A percentile compares a stretch with the other conserved stretches of the same genome.
phyloP scores from a whole-genome alignment of 169 alveolate genomes.

The Eimeria zaria region DNA sequence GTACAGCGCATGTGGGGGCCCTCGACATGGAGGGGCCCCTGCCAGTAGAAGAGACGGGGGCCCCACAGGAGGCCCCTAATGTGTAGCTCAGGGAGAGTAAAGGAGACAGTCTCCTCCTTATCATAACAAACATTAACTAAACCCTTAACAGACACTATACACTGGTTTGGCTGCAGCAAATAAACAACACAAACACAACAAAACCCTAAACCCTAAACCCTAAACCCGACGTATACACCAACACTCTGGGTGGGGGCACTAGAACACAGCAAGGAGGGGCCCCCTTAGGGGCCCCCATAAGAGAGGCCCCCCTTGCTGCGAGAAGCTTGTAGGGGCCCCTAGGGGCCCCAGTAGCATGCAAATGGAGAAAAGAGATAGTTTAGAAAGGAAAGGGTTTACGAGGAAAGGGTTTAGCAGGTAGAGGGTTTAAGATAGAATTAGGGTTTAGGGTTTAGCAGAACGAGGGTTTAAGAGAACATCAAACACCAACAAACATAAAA shows the following conservation, averaged over 20 bases:
- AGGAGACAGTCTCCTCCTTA: conserved; percentile 6
- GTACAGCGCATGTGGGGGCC: conserved; percentile 32
- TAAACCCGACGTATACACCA: neutral
- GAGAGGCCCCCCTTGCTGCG: too few species aligned
- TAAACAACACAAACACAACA: neutral
- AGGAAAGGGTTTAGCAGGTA: too few species aligned
- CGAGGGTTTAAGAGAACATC: too few species aligned
- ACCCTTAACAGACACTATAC: neutral
- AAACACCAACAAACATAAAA: too few species aligned
- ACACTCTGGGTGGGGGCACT: neutral
- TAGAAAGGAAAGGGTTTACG: too few species aligned
- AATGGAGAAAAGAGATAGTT: too few species aligned
- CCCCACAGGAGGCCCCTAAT: conserved; percentile 46
- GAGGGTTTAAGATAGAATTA: too few species aligned
- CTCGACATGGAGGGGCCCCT: conserved; percentile 51
- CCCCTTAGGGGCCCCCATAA: neutral
- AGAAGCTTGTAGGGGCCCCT: too few species aligned
- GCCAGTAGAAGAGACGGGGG: conserved; percentile 33
- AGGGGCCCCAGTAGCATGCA: too few species aligned
- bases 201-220: too few species aligned
- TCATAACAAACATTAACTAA: neutral
- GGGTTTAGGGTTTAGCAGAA: too few species aligned
- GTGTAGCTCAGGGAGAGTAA: neutral
- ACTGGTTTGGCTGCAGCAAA: neutral
- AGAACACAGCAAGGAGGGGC: neutral